phyloP scores from a whole-genome alignment of 1,139 yeast species.

The Magnusiomyces ingens region DNA sequence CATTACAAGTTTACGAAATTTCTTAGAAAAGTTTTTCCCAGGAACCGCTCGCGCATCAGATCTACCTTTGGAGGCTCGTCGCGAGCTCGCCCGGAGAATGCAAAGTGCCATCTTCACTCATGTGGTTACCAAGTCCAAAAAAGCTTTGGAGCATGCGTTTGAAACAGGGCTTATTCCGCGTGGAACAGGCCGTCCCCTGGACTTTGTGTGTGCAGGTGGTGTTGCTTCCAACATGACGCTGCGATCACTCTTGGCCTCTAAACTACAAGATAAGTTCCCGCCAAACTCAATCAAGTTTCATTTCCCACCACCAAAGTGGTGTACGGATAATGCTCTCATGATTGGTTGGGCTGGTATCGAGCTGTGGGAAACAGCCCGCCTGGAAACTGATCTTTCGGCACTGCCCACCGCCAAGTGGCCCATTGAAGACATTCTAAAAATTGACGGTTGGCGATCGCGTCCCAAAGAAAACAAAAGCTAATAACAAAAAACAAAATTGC shows the following conservation, averaged over 20 bases:
- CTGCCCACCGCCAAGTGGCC: conserved; percentile 76
- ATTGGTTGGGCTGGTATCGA: conserved; percentile 97
- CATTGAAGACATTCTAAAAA: conserved; percentile 22
- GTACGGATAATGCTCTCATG: conserved; percentile 96
- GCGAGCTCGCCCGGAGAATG: conserved; percentile 49
- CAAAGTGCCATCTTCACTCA: conserved; percentile 70
- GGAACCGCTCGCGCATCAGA: conserved; percentile 24
- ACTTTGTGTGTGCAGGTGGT: conserved; percentile 86
- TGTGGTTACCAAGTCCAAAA: conserved; percentile 53
- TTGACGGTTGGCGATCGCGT: conserved; percentile 14
- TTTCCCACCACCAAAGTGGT: conserved; percentile 65
- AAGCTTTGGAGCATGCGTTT: conserved; percentile 35
- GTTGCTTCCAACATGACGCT: conserved; percentile 72
- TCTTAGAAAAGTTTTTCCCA: conserved; percentile 13
- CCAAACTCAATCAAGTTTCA: conserved; percentile 33
- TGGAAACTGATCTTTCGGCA: conserved; percentile 46
- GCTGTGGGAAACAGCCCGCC: conserved; percentile 48
- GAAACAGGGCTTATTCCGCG: conserved; percentile 3
- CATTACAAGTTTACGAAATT: conserved; percentile 22
- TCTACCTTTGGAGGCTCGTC: conserved; percentile 19
- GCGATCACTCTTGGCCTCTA: conserved; percentile 43
- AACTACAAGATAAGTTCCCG: conserved; percentile 25
- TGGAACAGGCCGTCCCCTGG: conserved; percentile 36
- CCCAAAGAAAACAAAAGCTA: too few relatives aligned
- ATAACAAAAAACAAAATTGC: too few relatives aligned